Base-by-base conservation (phyloP, 2,329 filamentous ascomycete species). In the Penicillium freii region DNA sequence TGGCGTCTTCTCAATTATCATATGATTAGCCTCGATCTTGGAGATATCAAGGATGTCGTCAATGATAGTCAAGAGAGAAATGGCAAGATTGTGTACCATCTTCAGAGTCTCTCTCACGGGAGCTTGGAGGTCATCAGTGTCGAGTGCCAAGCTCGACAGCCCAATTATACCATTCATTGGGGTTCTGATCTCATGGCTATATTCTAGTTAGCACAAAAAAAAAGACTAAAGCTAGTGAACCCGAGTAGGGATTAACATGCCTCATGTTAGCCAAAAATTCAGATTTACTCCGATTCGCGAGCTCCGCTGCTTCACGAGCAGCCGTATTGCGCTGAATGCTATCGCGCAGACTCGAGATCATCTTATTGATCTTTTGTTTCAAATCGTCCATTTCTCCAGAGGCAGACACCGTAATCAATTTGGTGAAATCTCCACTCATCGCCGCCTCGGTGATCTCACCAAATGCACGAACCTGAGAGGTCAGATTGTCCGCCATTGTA, bases 361-460 rank as follows among this genome's bases (percentile, higher is more conserved):
- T 97, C 78, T 94, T 90, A 72, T 97, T 97, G 82, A 97, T 97
- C 81, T 96, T 97, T 69, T 92, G 87, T 77, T 97, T 97, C 66
- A 97, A 82, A 74, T 96, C 92, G 75, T 96, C 93, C 92, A 97
- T 97, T 75, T 97, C 92, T 62, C 92, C 92, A 5, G 92, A 96
- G 23, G 92, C 92, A 74, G 96, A 92, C 5, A 97, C 92, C 42
- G 93, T 94, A 71, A 97, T 92, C 60, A 93, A 86, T 72, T 96
- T 94, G 17, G 90, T 95, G 72, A 97, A 97, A 74, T 97, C 92
- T 59, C 92, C 92, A 73, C 95, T 92, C 64, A 92, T 96, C 29
- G 92, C 92, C 40, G 93, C 86, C 71, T 96, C 95, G 15, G 92
- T 96, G 68, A 97, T 97, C 73, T 97, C 92, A 51, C 91, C 93